These are phyloP conservation scores for Lichina pygmaea DNA, from an alignment of 495 filamentous ascomycete species.

Conservation along the genomic window DNA sequence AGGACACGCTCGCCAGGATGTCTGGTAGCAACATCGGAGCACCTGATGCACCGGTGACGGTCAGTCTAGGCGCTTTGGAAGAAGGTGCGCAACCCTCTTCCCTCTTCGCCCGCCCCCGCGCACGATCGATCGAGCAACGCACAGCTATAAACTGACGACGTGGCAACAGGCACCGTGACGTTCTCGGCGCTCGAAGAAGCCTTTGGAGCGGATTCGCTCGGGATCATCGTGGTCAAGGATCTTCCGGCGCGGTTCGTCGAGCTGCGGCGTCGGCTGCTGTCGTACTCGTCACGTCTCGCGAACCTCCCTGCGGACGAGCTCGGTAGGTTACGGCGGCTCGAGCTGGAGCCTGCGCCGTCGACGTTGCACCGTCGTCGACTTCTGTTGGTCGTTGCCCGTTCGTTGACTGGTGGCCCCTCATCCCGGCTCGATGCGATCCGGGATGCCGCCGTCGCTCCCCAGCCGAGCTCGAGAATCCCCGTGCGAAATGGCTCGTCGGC, in stretches of 20 bases:
- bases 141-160: neutral
- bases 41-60: conserved; percentile 18
- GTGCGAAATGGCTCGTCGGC: conserved; percentile 31
- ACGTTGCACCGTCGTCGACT: neutral
- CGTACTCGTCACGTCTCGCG: conserved; percentile 70
- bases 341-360: no score
- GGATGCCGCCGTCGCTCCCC: neutral
- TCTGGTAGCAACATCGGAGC: neutral
- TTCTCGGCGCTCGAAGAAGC: conserved; percentile 54
- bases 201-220: conserved; percentile 76
- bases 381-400: no score
- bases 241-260: conserved; percentile 39
- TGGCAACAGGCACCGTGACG: conserved; percentile 32
- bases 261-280: conserved; percentile 48
- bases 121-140: neutral
- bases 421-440: no score
- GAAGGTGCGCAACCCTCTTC: neutral
- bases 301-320: conserved; percentile 50
- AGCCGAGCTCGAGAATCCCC: conserved; percentile 27
- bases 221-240: conserved; percentile 77
- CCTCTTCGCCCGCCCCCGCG: neutral
- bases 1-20: neutral
- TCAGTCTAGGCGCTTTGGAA: conserved; percentile 14
- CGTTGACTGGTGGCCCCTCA: no score
- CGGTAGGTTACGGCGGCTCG: conserved; percentile 18